These are phyloP conservation scores for Monosporascus sp. DNA, from an alignment of 2,329 filamentous ascomycete genomes.

Conservation along the genomic window DNA sequence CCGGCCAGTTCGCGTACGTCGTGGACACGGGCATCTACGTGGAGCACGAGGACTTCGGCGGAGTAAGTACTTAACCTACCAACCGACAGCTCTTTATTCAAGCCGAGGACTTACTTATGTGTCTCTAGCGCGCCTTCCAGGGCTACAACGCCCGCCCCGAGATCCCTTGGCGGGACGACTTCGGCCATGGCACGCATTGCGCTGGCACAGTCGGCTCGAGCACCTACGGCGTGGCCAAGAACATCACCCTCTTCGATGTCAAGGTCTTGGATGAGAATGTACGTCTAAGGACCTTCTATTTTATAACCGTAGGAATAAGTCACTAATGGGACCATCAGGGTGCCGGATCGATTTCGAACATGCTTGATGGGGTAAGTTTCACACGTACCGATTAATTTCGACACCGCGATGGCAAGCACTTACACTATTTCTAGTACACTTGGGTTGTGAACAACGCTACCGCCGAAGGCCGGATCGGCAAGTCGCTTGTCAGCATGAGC, in stretches of 20 bases:
- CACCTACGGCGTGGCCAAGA: conserved; percentile 18
- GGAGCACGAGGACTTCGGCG: conserved; percentile 22
- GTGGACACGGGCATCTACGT: conserved; percentile 37
- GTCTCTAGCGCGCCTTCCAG: conserved; percentile 1
- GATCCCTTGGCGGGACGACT: conserved; percentile 6
- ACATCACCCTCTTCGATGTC: conserved; percentile 13
- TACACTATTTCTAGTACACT: background rate
- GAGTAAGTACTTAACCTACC: background rate
- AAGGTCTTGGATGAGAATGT: conserved; percentile 12
- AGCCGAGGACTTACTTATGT: background rate
- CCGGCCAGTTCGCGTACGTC: conserved; percentile 31
- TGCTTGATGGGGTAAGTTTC: background rate
- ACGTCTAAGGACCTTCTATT: conserved; percentile 7
- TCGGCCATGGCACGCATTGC: conserved; percentile 34
- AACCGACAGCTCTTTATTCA: no score
- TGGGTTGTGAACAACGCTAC: background rate
- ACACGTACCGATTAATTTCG: no score
- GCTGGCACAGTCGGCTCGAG: conserved; percentile 12
- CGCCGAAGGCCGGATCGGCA: background rate
- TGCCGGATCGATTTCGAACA: background rate
- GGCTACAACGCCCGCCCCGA: conserved; percentile 14
- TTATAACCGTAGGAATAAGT: conserved; percentile 3
- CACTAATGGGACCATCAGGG: conserved; percentile 9
- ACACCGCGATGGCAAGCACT: no score
- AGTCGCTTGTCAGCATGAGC: background rate